A percentile compares a stretch with the other conserved stretches of the same genome.
These are phyloP conservation scores for Fremontodendron californicum DNA, from an alignment of 345 rosid genomes.

Conservation along the genomic window DNA sequence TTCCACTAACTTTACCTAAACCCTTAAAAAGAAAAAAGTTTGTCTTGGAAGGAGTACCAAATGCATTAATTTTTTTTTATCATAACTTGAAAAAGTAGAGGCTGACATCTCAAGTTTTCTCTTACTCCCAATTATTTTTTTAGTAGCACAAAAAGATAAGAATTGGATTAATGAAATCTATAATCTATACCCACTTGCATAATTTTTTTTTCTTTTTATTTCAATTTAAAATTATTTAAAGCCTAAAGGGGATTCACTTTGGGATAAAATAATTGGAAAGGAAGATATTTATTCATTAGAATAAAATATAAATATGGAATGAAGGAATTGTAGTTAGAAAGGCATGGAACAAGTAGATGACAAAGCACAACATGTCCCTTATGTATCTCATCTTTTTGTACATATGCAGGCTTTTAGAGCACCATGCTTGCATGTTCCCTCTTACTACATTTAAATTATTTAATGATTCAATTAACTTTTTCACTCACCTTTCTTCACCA, in stretches of 20 bases:
- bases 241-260: background rate
- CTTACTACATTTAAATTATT: background rate
- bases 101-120: slow-evolving; percentile 15
- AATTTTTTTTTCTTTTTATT: background rate
- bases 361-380: slow-evolving; percentile 23
- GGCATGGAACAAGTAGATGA: slow-evolving; percentile 31
- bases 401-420: slow-evolving; percentile 6
- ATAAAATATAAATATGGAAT: slow-evolving; percentile 10
- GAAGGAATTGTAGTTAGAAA: background rate
- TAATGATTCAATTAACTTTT: background rate
- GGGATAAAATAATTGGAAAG: background rate
- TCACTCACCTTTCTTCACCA: background rate
- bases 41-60: slow-evolving; percentile 18
- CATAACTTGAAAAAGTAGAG: slow-evolving; percentile 11
- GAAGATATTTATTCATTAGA: background rate
- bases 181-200: background rate
- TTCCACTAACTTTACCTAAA: slow-evolving; percentile 1
- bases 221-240: background rate
- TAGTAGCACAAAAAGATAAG: background rate
- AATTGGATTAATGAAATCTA: background rate
- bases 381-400: slow-evolving; percentile 11
- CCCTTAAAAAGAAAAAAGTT: slow-evolving; percentile 24
- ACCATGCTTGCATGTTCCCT: slow-evolving; percentile 10
- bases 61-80: slow-evolving; percentile 14
- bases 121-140: background rate